These are phyloP conservation scores for Candida xiaguanensis DNA, from an alignment of 805 yeast species.

Conservation along the genomic window DNA sequence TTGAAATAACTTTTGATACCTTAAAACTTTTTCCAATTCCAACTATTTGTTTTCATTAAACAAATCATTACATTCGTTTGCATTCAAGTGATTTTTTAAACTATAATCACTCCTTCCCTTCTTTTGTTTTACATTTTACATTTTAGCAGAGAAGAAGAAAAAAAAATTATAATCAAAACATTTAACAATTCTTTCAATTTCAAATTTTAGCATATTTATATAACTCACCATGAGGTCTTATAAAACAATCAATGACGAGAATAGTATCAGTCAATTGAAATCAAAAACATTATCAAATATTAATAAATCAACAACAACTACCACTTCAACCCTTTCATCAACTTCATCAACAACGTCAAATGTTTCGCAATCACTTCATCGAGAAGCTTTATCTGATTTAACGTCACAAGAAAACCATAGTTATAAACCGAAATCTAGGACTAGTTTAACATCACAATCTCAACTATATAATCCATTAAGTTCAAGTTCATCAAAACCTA, in stretches of 20 bases:
- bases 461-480: conserved; percentile 4
- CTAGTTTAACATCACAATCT: not conserved
- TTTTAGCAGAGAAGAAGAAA: not conserved
- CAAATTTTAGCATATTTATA: not conserved
- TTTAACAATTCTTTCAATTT: not conserved
- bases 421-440: conserved; percentile 2
- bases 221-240: conserved; percentile 12
- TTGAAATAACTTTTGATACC: too few relatives aligned
- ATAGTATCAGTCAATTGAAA: conserved; percentile 9
- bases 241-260: conserved; percentile 17
- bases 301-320: not conserved
- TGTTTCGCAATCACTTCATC: conserved; percentile 5
- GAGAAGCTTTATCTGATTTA: conserved; percentile 30
- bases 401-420: conserved; percentile 18
- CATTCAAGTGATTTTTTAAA: too few relatives aligned
- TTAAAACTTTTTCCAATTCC: too few relatives aligned
- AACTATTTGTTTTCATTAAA: too few relatives aligned
- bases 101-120: too few relatives aligned
- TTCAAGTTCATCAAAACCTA: conserved; percentile 2
- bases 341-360: not conserved
- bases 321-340: not conserved
- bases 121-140: too few relatives aligned
- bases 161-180: not conserved
- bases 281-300: not conserved
- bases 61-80: too few relatives aligned